Evolutionary conservation across 495 filamentous ascomycete species (phyloP), one percentile per base, ranked within the genome.

Genomic region (Aeminium ludgeri): DNA sequence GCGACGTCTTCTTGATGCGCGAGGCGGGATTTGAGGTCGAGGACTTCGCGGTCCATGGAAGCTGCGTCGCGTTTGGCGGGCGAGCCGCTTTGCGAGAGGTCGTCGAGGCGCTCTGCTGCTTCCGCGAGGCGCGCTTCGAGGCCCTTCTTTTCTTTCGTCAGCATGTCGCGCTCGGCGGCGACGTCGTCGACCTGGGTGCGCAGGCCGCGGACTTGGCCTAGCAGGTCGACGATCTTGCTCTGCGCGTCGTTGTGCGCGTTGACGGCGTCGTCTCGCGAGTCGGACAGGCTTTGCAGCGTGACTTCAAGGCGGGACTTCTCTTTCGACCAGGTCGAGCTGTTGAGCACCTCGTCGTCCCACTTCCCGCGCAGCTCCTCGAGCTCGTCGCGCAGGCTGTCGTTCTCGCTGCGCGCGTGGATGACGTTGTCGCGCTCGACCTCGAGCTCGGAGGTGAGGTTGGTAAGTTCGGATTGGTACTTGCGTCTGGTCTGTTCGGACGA

Each of bases 341-440:
- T 97, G 52, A 97, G 76, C 15, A 96, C 86, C 60, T 97, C 89
- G 52, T 97, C 82, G 55, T 97, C 91, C 91, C 91, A 97, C 57
- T 95, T 96, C 45, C 78, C 84, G 36, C 89, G 78, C 16, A 96
- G 75, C 48, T 92, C 84, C 48, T 97, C 89, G 12, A 96, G 71
- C 56, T 97, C 89, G 53, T 96, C 89, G 3, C 91, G 76, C 34
- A 97, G 68, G 20, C 82, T 72, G 10, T 76, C 59, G 43, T 64
- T 64, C 54, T 66, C 67, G 8, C 66, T 65, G 23, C 79, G 70
- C 16, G 70, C 74, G 40, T 72, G 68, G 36, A 82, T 69, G 3
- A 81, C 64, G 43, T 86, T 87, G 54, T 96, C 91, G 18, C 89
- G 75, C 45, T 93, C 84, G 50, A 94, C 73, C 55, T 96, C 86